Evolutionary conservation across 176 grass and related monocot genomes (phyloP).

Genomic region (Stipa capillata): DNA sequence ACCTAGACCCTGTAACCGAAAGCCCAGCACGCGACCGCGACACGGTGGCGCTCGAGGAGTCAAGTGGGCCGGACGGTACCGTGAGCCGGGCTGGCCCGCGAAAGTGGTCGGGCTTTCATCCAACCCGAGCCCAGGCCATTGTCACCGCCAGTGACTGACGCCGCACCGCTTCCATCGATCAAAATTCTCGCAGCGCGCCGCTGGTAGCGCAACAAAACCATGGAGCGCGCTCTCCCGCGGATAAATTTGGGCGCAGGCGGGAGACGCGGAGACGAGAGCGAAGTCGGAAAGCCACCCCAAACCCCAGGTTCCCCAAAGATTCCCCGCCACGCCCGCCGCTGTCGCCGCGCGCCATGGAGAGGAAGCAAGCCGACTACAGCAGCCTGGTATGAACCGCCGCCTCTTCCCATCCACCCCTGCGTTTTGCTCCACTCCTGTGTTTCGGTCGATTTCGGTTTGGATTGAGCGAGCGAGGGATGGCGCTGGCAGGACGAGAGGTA

Average conservation of each 20-base stretch:
- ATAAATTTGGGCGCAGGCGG: constrained; percentile 21
- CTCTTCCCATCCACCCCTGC: neutral
- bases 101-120: neutral
- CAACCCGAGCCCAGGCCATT: neutral
- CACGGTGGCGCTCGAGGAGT: neutral
- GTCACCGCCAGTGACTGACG: neutral
- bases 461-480: neutral
- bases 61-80: neutral
- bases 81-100: neutral
- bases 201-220: neutral
- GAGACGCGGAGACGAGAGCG: neutral
- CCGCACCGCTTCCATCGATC: neutral
- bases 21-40: neutral
- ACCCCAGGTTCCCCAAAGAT: neutral
- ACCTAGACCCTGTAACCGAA: too few species aligned
- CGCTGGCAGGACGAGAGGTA: constrained; percentile 72
- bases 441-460: neutral
- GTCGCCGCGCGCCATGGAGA: constrained; percentile 52
- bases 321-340: constrained; percentile 5
- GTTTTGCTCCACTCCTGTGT: neutral
- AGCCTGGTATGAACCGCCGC: constrained; percentile 44
- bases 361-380: constrained; percentile 71
- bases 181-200: neutral
- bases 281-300: neutral
- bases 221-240: neutral